phyloP scores from a whole-genome alignment of 176 grass and related monocot species.

The Oryza longistaminata region DNA sequence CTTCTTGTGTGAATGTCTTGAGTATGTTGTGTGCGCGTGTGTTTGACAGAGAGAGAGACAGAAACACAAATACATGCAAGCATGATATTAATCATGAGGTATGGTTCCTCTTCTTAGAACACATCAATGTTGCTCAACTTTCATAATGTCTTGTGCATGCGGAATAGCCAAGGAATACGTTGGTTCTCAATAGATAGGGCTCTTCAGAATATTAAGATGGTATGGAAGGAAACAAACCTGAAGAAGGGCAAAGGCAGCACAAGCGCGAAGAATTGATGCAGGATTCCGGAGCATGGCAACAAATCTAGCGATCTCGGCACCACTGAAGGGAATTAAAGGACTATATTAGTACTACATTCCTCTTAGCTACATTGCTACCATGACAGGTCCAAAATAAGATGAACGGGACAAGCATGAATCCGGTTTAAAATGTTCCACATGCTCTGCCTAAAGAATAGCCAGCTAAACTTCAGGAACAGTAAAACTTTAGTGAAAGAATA shows the following conservation, averaged over 20 bases:
- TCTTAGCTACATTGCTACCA: constrained; percentile 17
- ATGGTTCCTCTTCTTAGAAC: constrained; percentile 18
- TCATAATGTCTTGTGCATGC: constrained; percentile 23
- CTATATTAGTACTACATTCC: constrained; percentile 34
- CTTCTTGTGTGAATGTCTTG: neutral
- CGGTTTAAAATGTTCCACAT: neutral
- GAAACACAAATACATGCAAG: neutral
- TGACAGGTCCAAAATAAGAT: constrained; percentile 10
- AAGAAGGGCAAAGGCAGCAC: constrained; percentile 99
- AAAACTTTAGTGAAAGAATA: constrained; percentile 8
- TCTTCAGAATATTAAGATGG: constrained; percentile 17
- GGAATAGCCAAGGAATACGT: neutral
- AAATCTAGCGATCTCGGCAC: constrained; percentile 93
- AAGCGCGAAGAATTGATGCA: constrained; percentile 80
- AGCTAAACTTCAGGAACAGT: neutral
- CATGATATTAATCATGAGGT: neutral
- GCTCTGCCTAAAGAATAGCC: neutral
- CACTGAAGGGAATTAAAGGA: constrained; percentile 51
- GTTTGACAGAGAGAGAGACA: neutral
- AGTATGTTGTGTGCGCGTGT: neutral
- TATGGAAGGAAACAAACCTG: constrained; percentile 65
- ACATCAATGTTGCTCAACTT: neutral
- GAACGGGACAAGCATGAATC: neutral
- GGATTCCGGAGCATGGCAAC: constrained; percentile 91
- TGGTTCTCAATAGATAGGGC: neutral